phyloP scores from a whole-genome alignment of 2,329 filamentous ascomycete species.

The Arthrobotrys iridis region DNA sequence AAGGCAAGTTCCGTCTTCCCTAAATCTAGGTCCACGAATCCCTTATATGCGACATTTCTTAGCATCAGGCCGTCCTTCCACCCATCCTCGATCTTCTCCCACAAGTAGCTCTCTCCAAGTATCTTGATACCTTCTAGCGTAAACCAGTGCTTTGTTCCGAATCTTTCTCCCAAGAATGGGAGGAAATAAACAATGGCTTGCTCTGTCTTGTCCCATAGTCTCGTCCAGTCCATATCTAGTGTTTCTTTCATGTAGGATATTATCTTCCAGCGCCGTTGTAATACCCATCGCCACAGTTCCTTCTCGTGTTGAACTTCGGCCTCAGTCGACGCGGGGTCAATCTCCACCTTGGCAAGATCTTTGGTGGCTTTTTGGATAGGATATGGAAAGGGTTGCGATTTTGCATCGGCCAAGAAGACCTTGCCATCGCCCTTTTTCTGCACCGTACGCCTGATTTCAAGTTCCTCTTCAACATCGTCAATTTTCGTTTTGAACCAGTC shows the following conservation, averaged over 20 bases:
- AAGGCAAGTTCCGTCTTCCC: conserved; percentile 14
- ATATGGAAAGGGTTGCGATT: not conserved
- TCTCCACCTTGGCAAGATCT: not conserved
- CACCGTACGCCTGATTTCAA: not conserved
- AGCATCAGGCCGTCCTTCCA: conserved; percentile 29
- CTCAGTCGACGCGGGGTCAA: not conserved
- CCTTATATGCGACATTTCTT: conserved; percentile 25
- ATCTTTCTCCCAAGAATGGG: conserved; percentile 19
- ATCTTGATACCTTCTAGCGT: conserved; percentile 18
- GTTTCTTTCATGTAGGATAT: conserved; percentile 29
- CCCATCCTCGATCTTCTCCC: conserved; percentile 16
- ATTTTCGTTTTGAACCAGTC: conserved; percentile 24
- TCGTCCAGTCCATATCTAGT: conserved; percentile 8
- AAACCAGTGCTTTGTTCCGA: conserved; percentile 27
- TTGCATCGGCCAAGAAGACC: not conserved
- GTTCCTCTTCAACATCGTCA: conserved; percentile 13
- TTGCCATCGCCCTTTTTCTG: conserved; percentile 4
- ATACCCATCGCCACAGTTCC: conserved; percentile 30
- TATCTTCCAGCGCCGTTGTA: conserved; percentile 13
- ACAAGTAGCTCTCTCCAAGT: conserved; percentile 26
- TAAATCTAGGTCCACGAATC: conserved; percentile 7
- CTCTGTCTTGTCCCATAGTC: not conserved
- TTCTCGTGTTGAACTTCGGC: not conserved
- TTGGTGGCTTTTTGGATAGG: conserved; percentile 13
- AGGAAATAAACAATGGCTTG: conserved; percentile 35